Evolutionary conservation across 306 rosid genomes (phyloP), one percentile per base, ranked within the genome.

Genomic region (Citrullus mucosospermus): DNA sequence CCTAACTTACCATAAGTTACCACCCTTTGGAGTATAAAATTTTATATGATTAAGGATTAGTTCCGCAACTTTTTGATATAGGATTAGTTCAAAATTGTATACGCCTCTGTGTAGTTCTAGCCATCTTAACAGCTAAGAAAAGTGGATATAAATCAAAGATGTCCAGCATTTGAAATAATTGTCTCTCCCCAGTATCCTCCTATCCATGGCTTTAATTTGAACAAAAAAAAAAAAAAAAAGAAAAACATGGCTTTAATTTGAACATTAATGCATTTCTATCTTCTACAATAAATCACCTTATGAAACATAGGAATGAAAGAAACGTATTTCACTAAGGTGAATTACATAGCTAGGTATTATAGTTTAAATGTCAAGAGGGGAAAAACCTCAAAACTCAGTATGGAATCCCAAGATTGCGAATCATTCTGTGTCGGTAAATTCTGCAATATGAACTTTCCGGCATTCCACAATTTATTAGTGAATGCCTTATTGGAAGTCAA

Each of bases 401-500:
- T 78, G 60, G 76, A 78, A 78, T 90, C 91, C 98, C 97, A 94
- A 83, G 86, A 78, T 73, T 81, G 69, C 36, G 82, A 28, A 57
- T 94, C 97, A 84, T 81, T 83, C 78, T 71, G 82, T 66, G 83
- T 59, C 82, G 98, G 97, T 82, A 92, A 88, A 82, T 90, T 94
- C 86, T 92, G 97, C 76, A 94, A 85, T 69, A 94, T 78, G 81
- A 92, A 94, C 81, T 94, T 94, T 69, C 98, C 97, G 44, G 98
- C 98, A 75, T 94, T 94, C 98, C 98, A 94, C 72, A 94, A 83
- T 86, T 94, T 94, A 88, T 94, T 94, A 30, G 98, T 94, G 88
- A 94, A 92, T 60, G 96, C 97, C 86, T 92, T 94, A 84, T 94
- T 92, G 78, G 98, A 85, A 50, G 91, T 87, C 87, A 94, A 81